A percentile compares a stretch with the other conserved stretches of the same genome.
These are phyloP conservation scores for Hemileccinum impolitum DNA, from an alignment of 768 basidiomycete species.

Conservation along the genomic window DNA sequence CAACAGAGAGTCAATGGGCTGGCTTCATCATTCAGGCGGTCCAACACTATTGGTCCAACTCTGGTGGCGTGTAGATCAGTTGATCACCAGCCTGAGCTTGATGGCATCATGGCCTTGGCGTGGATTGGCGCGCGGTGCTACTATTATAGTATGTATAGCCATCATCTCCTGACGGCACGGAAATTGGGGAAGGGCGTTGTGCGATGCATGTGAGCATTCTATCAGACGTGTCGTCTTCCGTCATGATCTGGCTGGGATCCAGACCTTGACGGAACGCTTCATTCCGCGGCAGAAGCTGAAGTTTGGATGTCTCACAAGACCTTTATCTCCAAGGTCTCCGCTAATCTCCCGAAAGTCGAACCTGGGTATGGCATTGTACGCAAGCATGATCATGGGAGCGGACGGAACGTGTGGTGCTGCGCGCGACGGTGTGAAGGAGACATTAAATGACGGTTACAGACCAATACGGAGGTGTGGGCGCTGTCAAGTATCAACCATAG, in stretches of 20 bases:
- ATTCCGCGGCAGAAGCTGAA: neutral
- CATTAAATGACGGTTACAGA: no score
- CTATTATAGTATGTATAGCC: no score
- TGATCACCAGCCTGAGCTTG: neutral
- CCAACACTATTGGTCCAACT: neutral
- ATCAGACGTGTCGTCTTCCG: neutral
- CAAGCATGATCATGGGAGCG: neutral
- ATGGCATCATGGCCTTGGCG: neutral
- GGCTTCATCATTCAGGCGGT: slow-evolving; percentile 4
- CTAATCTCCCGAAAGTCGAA: neutral
- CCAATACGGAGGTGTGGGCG: no score
- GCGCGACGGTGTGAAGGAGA: no score
- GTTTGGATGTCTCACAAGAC: neutral
- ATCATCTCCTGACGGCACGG: no score
- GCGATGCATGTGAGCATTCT: no score
- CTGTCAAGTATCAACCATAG: neutral
- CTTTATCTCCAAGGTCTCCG: neutral
- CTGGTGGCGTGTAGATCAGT: no score
- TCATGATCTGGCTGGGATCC: neutral
- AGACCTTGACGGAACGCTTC: neutral
- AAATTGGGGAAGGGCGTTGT: no score
- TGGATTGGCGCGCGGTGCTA: no score
- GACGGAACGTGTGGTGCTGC: no score
- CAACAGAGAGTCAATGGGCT: neutral
- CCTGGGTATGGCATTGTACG: no score